phyloP scores from a whole-genome alignment of 2,329 filamentous ascomycete genomes.

The Thielaviopsis euricoi region DNA sequence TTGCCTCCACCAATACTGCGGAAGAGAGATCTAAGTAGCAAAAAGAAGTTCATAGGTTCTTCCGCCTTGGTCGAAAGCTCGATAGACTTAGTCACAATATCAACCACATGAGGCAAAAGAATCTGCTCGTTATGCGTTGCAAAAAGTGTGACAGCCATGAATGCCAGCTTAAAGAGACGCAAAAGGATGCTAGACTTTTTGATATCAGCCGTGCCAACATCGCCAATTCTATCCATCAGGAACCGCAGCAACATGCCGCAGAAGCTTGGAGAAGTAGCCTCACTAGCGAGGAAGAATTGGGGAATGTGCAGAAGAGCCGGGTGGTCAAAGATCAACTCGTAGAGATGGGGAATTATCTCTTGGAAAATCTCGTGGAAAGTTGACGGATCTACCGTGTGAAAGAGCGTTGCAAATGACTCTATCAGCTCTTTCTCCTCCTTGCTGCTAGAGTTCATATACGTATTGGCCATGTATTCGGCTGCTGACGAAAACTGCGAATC shows the following conservation, averaged over 20 bases:
- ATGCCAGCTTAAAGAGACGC: constrained; percentile 90
- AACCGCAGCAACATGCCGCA: constrained; percentile 97
- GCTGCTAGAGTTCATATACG: constrained; percentile 83
- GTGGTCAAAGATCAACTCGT: constrained; percentile 96
- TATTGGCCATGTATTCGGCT: constrained; percentile 83
- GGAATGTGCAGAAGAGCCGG: constrained; percentile 85
- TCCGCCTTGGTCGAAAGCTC: constrained; percentile 89
- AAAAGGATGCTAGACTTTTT: constrained; percentile 86
- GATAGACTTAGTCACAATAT: constrained; percentile 94
- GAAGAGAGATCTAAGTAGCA: constrained; percentile 81
- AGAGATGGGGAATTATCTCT: constrained; percentile 88
- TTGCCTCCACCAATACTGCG: constrained; percentile 91
- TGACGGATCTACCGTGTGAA: constrained; percentile 94
- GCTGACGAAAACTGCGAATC: constrained; percentile 33
- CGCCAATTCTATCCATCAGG: constrained; percentile 88
- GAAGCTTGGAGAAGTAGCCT: constrained; percentile 93
- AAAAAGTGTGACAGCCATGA: constrained; percentile 98
- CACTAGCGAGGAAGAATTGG: constrained; percentile 96
- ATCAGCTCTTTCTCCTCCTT: constrained; percentile 96
- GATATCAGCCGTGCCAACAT: constrained; percentile 82
- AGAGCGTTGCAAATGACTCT: constrained; percentile 95
- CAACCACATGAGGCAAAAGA: constrained; percentile 84
- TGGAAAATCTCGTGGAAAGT: constrained; percentile 98
- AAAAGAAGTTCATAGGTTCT: constrained; percentile 97
- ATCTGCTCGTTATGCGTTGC: constrained; percentile 90